phyloP scores from a whole-genome alignment of 2,329 filamentous ascomycete genomes.

The Fusarium vanettenii region DNA sequence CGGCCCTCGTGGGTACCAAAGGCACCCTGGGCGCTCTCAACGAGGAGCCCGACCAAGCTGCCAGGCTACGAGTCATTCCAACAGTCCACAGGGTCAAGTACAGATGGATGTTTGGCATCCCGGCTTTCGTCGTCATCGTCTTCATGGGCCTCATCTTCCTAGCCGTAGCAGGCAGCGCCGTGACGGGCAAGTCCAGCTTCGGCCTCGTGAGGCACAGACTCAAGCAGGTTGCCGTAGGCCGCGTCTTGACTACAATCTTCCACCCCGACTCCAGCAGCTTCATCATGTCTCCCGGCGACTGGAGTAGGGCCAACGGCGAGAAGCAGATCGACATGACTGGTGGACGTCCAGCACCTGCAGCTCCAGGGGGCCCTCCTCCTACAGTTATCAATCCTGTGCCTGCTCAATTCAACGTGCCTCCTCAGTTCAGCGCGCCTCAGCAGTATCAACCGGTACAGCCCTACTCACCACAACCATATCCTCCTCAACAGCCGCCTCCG shows the following conservation, averaged over 20 bases:
- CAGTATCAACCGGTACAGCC: background rate
- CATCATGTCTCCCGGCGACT: constrained; percentile 18
- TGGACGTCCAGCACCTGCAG: background rate
- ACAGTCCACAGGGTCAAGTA: constrained; percentile 35
- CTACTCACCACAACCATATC: background rate
- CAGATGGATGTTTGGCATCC: constrained; percentile 34
- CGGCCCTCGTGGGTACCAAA: constrained; percentile 36
- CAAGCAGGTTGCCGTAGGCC: constrained; percentile 32
- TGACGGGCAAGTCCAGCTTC: constrained; percentile 21
- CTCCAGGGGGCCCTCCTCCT: background rate
- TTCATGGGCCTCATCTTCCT: constrained; percentile 14
- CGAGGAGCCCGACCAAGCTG: constrained; percentile 15
- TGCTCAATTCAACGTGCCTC: background rate
- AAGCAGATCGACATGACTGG: constrained; percentile 19
- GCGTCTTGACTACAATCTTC: constrained; percentile 29
- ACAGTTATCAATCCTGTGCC: background rate
- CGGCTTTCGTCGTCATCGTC: constrained; percentile 26
- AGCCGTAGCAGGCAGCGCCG: constrained; percentile 6
- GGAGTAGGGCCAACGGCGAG: constrained; percentile 24
- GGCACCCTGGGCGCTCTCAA: constrained; percentile 33
- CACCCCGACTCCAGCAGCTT: constrained; percentile 27
- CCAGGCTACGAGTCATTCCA: constrained; percentile 15
- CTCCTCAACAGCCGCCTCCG: background rate
- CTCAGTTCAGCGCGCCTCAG: background rate
- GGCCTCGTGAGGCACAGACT: constrained; percentile 20